Evolutionary conservation across 2,329 filamentous ascomycete species (phyloP).

Genomic region (Epichloe sp.): DNA sequence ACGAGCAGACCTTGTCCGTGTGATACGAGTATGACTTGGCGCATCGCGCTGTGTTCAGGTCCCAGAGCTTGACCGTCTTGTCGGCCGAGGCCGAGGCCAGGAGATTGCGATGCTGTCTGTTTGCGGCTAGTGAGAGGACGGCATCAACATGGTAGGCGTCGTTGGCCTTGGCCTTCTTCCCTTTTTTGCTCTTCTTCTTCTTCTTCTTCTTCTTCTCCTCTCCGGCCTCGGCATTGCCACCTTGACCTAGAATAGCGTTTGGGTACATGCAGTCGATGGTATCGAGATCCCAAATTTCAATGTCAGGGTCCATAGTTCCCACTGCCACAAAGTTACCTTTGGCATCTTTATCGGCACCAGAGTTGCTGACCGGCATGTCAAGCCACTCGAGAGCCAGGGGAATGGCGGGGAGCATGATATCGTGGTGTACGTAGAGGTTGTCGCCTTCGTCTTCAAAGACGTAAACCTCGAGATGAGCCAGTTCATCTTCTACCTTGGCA

Average conservation of each 20-base stretch:
- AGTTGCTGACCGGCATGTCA: conserved; percentile 74
- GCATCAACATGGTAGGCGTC: conserved; percentile 90
- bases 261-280: conserved; percentile 97
- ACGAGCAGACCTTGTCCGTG: conserved; percentile 92
- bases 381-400: conserved; percentile 94
- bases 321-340: conserved; percentile 87
- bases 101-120: conserved; percentile 85
- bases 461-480: conserved; percentile 92
- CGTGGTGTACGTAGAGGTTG: conserved; percentile 98
- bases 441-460: conserved; percentile 92
- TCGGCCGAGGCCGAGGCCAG: conserved; percentile 92
- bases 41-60: conserved; percentile 80
- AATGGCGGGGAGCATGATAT: conserved; percentile 97
- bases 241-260: conserved; percentile 84
- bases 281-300: conserved; percentile 96
- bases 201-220: conserved; percentile 55
- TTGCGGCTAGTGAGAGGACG: conserved; percentile 79
- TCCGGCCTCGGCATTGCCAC: conserved; percentile 37
- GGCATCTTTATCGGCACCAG: conserved; percentile 44
- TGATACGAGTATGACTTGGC: conserved; percentile 94
- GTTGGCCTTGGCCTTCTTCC: conserved; percentile 64
- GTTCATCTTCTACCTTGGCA: conserved; percentile 90
- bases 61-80: conserved; percentile 96
- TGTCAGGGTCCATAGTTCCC: conserved; percentile 95
- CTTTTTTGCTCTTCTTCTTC: conserved; percentile 77